Percentiles rank a stretch among this genome's conserved stretches.
Evolutionary conservation across 768 basidiomycete species (phyloP).

Genomic region (Pleurotus tuoliensis): DNA sequence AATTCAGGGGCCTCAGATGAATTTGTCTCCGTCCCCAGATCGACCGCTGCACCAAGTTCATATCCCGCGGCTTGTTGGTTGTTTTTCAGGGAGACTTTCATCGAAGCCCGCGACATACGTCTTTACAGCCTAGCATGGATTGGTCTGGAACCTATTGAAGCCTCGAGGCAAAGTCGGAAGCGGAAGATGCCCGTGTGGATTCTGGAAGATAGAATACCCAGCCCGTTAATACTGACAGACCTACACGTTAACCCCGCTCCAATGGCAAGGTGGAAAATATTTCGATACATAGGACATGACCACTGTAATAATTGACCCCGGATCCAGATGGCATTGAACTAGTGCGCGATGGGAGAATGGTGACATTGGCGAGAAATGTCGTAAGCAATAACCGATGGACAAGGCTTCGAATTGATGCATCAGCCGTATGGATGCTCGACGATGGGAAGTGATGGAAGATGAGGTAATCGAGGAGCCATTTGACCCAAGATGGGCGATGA

Average conservation of each 20-base stretch:
- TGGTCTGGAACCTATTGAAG: not conserved
- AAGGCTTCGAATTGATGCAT: too few species aligned
- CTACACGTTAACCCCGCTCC: not conserved
- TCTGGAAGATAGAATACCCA: not conserved
- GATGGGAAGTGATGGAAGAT: too few species aligned
- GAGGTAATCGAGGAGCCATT: too few species aligned
- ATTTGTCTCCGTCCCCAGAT: not conserved
- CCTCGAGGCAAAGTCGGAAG: slow-evolving; percentile 3
- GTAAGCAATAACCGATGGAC: too few species aligned
- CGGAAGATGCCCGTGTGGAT: not conserved
- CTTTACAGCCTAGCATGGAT: not conserved
- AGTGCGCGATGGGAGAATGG: too few species aligned
- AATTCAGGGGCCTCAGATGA: not conserved
- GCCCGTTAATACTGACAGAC: not conserved
- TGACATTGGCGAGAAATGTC: too few species aligned
- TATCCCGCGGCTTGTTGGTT: not conserved
- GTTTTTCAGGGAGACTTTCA: not conserved
- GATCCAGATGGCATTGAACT: too few species aligned
- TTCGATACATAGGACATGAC: too few species aligned
- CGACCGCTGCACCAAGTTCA: not conserved
- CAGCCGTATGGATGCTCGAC: too few species aligned
- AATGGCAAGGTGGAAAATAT: not conserved
- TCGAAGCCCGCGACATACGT: not conserved
- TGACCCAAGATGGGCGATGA: too few species aligned
- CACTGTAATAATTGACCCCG: too few species aligned